Evolutionary conservation across 192 early-diverging fungal species (phyloP), one percentile per base, ranked within the genome.

Genomic region (Jimgerdemannia flammicorona): DNA sequence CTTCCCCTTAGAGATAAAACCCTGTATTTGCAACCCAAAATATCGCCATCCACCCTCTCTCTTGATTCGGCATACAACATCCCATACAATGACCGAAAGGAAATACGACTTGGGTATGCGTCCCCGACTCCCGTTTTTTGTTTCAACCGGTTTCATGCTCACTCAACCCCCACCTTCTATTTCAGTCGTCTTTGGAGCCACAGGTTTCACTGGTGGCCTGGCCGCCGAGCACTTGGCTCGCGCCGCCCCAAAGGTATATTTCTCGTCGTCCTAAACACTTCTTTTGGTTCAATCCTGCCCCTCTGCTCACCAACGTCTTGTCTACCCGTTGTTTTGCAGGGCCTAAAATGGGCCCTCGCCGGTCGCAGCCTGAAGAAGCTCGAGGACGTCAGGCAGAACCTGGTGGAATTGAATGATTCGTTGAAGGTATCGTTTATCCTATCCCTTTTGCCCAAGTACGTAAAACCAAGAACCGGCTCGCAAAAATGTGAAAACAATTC

Each of bases 201-300:
- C 94, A 4, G 91, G 96, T 40, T 96, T 95, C 79, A 96, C 96
- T 4, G 96, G 96, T 10, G 72, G 78, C 3, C 80, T 89, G 40
- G 88, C 92, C 29, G 90, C 87, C 44, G 92, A 94, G 80, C 93
- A 95, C 64, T 76, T 85, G 10, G 72, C 74, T 11, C 49, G 49
- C 14, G 14, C 49, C 29, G 29, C 8, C 3, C 64, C 20, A 20
- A 63, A 44, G 40, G 49, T 72, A 39, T 63, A 59, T 59, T 59
- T 59, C 49, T 59, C 14, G 49, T 59, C 14, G 8, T 59, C 49
- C 14, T 14, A 59, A 29, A 29, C 29, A 29, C 29, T 29, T 29
- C 29, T 29, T 29, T 29, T 29, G 29, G 29, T 29, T 29, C 29
- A 29, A 29, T 29, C 29, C 29, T 29, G 29, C 29, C 29, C 29